Percentiles rank a stretch among this genome's conserved stretches.
phyloP scores from a whole-genome alignment of 345 rosid species.

The Lumnitzera racemosa region DNA sequence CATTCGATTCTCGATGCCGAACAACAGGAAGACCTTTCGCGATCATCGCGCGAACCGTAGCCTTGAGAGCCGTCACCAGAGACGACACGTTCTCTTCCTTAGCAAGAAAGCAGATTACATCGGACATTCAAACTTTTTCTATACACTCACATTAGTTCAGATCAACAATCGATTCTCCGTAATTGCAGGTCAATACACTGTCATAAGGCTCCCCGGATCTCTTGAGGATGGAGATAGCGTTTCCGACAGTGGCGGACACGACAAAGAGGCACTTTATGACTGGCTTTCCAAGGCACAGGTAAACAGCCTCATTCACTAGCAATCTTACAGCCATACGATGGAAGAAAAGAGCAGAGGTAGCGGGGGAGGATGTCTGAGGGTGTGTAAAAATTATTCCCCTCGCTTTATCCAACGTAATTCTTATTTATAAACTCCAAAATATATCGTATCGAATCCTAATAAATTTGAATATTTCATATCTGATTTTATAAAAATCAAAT shows the following conservation, averaged over 20 bases:
- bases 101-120: constrained; percentile 49
- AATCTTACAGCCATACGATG: constrained; percentile 56
- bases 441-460: too few relatives aligned
- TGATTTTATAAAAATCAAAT: too few relatives aligned
- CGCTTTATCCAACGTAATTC: too few relatives aligned
- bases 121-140: constrained; percentile 65
- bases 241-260: constrained; percentile 43
- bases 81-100: constrained; percentile 36
- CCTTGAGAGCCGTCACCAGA: constrained; percentile 33
- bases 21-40: constrained; percentile 25
- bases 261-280: constrained; percentile 41
- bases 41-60: constrained; percentile 27
- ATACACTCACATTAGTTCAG: constrained; percentile 36
- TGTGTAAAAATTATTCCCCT: not conserved
- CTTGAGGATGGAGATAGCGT: constrained; percentile 41
- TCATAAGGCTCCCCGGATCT: constrained; percentile 30
- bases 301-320: constrained; percentile 36
- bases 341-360: not conserved
- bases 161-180: not conserved
- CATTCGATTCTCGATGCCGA: constrained; percentile 41
- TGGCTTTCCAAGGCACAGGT: constrained; percentile 67
- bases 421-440: not conserved
- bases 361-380: not conserved
- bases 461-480: too few relatives aligned
- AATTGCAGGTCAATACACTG: constrained; percentile 58